A percentile compares a stretch with the other conserved stretches of the same genome.
Conservation (phyloP, 805 yeast genomes). For the Yarrowia sp. region DNA sequence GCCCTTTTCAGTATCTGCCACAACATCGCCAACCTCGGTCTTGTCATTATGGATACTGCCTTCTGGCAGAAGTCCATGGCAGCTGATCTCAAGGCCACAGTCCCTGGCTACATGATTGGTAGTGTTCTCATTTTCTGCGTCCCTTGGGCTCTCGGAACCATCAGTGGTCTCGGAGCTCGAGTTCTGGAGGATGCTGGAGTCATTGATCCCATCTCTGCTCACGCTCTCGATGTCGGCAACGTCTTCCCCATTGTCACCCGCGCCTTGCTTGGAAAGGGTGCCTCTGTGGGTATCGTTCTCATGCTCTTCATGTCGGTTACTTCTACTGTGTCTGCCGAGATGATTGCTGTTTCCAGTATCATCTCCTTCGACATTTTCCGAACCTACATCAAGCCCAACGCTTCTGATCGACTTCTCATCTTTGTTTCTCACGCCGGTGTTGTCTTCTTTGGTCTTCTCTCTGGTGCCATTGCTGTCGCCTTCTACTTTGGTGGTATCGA, state of each 20-base stretch:
- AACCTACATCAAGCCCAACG: constrained; percentile 45
- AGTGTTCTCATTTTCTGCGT: constrained; percentile 48
- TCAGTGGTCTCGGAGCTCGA: constrained; percentile 42
- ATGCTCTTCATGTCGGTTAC: constrained; percentile 45
- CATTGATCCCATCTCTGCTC: constrained; percentile 61
- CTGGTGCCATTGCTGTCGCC: constrained; percentile 80
- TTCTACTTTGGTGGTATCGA: constrained; percentile 74
- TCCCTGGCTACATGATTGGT: constrained; percentile 47
- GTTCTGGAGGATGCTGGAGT: constrained; percentile 50
- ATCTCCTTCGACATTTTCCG: constrained; percentile 50
- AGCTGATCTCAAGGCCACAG: constrained; percentile 44
- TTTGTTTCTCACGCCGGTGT: constrained; percentile 47
- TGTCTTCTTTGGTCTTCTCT: constrained; percentile 44
- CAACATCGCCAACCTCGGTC: constrained; percentile 31
- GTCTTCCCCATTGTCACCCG: constrained; percentile 63
- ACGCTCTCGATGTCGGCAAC: constrained; percentile 71
- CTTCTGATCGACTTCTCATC: constrained; percentile 45
- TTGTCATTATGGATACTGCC: constrained; percentile 37
- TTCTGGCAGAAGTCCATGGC: constrained; percentile 47
- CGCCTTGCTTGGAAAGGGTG: constrained; percentile 78
- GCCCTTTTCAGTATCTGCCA: constrained; percentile 28
- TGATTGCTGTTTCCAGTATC: constrained; percentile 45
- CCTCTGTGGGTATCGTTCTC: constrained; percentile 67
- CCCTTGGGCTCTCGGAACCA: constrained; percentile 43
- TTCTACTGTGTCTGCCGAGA: constrained; percentile 44